Conservation (phyloP, 768 basidiomycete genomes). For the Leccinellum albellum region DNA sequence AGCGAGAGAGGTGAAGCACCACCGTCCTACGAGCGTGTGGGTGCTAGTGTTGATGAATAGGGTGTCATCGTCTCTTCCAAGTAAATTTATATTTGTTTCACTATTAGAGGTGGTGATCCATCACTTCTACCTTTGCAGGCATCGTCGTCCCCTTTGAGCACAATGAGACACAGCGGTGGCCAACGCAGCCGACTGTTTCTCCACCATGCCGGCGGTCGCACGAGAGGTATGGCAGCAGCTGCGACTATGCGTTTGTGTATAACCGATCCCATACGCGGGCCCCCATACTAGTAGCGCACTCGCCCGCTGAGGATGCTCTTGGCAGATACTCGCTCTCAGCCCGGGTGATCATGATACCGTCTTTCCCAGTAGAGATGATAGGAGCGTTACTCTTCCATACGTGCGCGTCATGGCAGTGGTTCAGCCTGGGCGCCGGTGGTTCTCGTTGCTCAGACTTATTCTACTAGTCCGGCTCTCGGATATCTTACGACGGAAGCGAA, state of each 20-base stretch:
- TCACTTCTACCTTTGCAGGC: conserved; percentile 17
- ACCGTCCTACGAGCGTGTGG: conserved; percentile 39
- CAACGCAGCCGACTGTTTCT: conserved; percentile 12
- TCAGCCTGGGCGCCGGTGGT: too few relatives aligned
- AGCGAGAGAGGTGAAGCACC: conserved; percentile 80
- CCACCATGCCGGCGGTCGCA: too few relatives aligned
- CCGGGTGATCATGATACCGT: too few relatives aligned
- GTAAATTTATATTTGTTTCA: not conserved
- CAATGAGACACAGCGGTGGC: too few relatives aligned
- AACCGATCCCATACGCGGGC: not conserved
- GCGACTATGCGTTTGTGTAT: not conserved
- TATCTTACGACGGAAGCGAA: not conserved
- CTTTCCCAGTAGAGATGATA: too few relatives aligned
- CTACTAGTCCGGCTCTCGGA: not conserved
- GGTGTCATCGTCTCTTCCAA: not conserved
- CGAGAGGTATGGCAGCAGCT: conserved; percentile 3
- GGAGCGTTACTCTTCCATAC: too few relatives aligned
- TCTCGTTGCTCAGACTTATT: too few relatives aligned
- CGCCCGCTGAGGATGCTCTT: not conserved
- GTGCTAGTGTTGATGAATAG: not conserved
- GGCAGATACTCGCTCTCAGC: not conserved
- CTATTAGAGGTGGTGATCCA: not conserved
- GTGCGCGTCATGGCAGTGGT: too few relatives aligned
- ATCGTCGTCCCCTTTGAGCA: conserved; percentile 17
- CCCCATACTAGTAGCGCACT: not conserved